These are phyloP conservation scores for Calonectria naviculata DNA, from an alignment of 2,329 filamentous ascomycete species.

Conservation along the genomic window DNA sequence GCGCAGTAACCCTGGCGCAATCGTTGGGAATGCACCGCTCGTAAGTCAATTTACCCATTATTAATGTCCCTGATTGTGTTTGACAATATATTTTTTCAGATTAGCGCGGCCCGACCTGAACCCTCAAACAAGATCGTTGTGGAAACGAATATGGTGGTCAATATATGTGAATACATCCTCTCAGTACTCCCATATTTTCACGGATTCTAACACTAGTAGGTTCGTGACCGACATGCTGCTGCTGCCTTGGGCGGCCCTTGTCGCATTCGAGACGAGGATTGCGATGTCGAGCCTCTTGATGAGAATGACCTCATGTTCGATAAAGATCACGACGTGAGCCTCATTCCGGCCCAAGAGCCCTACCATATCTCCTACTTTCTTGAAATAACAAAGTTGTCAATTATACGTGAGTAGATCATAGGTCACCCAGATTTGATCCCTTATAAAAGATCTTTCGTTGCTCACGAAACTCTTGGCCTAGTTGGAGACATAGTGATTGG, in stretches of 20 bases:
- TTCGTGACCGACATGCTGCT: conserved; percentile 29
- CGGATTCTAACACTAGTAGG: not conserved
- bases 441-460: too few species aligned
- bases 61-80: too few species aligned
- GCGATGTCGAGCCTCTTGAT: conserved; percentile 23
- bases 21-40: conserved; percentile 33
- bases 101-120: not conserved
- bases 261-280: conserved; percentile 34
- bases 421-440: too few species aligned
- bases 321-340: not conserved
- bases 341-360: conserved; percentile 16
- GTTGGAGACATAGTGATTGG: conserved; percentile 33
- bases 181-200: not conserved
- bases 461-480: not conserved
- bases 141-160: conserved; percentile 36
- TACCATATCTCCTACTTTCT: conserved; percentile 26
- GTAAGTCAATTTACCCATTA: not conserved
- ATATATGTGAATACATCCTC: conserved; percentile 21
- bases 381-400: conserved; percentile 15
- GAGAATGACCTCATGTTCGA: conserved; percentile 28
- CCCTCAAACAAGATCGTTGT: not conserved
- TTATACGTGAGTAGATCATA: conserved; percentile 30
- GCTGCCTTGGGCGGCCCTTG: conserved; percentile 30
- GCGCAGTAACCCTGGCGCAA: conserved; percentile 29
- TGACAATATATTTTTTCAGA: fast-evolving